Evolutionary conservation across 2,329 filamentous ascomycete species (phyloP).

Genomic region (Chaetomium sp.): DNA sequence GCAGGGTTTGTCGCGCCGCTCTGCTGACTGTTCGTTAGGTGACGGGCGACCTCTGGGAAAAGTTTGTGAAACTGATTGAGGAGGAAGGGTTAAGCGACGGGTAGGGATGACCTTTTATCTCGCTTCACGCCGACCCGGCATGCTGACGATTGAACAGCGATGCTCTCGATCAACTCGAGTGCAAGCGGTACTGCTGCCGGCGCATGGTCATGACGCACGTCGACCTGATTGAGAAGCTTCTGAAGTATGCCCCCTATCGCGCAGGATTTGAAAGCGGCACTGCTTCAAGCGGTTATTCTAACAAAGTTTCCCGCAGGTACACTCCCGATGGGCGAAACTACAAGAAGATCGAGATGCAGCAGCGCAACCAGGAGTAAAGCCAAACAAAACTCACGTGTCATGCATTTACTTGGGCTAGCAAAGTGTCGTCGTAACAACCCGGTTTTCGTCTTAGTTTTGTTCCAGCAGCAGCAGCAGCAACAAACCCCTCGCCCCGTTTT

Average conservation of each 20-base stretch:
- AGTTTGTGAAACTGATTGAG: constrained; percentile 83
- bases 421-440: not conserved
- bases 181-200: constrained; percentile 95
- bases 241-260: constrained; percentile 58
- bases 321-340: constrained; percentile 57
- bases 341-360: constrained; percentile 47
- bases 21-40: constrained; percentile 54
- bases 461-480: too few relatives aligned
- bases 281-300: not conserved
- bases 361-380: constrained; percentile 3
- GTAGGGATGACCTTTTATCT: constrained; percentile 25
- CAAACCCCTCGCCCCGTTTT: too few relatives aligned
- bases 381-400: not conserved
- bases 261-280: not conserved
- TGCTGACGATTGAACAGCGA: constrained; percentile 55
- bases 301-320: constrained; percentile 38
- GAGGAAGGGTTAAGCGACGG: constrained; percentile 70
- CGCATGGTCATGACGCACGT: constrained; percentile 99
- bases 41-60: constrained; percentile 94
- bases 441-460: too few relatives aligned
- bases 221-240: constrained; percentile 95
- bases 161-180: constrained; percentile 89
- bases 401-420: not conserved
- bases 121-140: too few relatives aligned
- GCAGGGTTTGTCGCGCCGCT: not conserved